phyloP scores from a whole-genome alignment of 495 filamentous ascomycete species.

The Neurospora sp. region DNA sequence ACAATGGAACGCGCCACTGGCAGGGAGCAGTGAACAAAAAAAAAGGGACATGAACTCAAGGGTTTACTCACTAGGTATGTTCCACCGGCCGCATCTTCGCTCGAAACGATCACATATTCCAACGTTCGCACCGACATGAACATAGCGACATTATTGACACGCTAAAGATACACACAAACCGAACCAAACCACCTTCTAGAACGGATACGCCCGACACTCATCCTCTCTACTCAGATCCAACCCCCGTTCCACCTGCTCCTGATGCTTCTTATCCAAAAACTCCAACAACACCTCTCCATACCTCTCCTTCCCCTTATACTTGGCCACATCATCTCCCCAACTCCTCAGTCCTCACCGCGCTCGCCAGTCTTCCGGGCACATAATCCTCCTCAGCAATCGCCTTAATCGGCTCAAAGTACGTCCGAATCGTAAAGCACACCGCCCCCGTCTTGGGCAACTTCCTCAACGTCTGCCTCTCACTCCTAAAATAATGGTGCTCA shows the following conservation, averaged over 20 bases:
- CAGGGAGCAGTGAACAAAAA: too few species aligned
- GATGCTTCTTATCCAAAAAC: constrained; percentile 71
- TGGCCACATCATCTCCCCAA: constrained; percentile 77
- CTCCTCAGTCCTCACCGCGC: constrained; percentile 66
- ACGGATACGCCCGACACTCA: constrained; percentile 33
- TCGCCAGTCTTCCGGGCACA: constrained; percentile 62
- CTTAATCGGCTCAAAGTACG: constrained; percentile 64
- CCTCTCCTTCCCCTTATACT: constrained; percentile 75
- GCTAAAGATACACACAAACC: not conserved
- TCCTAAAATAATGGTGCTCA: constrained; percentile 67
- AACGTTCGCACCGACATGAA: not conserved
- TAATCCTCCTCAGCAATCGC: constrained; percentile 57
- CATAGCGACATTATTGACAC: not conserved
- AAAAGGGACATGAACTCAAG: too few species aligned
- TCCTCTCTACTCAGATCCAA: constrained; percentile 52
- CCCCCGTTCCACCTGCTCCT: constrained; percentile 61
- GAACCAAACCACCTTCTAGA: not conserved
- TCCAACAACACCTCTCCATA: constrained; percentile 73
- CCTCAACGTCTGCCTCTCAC: constrained; percentile 68
- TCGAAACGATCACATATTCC: not conserved
- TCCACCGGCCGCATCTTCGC: too few species aligned
- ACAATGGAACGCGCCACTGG: too few species aligned
- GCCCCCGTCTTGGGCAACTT: constrained; percentile 64
- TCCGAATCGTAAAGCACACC: constrained; percentile 72
- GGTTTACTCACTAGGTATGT: too few species aligned